A percentile compares a stretch with the other conserved stretches of the same genome.
Evolutionary conservation across 2,329 filamentous ascomycete species (phyloP).

Genomic region (Ophiocordyceps camponoti-saundersi): DNA sequence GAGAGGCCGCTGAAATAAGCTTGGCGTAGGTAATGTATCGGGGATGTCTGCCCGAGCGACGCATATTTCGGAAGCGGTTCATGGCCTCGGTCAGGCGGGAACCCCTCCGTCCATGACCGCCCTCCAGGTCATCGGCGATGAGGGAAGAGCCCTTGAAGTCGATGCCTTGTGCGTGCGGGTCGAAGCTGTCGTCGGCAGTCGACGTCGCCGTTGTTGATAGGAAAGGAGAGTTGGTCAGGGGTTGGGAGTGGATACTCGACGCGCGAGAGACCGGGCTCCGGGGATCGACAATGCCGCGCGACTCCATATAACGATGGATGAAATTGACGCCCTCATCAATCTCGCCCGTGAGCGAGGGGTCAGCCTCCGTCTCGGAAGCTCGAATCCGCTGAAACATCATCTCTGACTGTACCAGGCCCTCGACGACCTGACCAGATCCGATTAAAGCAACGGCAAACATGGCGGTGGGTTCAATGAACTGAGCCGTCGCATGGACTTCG

Average conservation of each 20-base stretch:
- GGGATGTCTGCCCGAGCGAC: constrained; percentile 76
- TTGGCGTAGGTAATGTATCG: constrained; percentile 96
- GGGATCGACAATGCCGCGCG: constrained; percentile 35
- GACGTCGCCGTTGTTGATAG: constrained; percentile 38
- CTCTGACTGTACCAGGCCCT: constrained; percentile 63
- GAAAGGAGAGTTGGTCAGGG: constrained; percentile 27
- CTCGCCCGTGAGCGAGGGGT: constrained; percentile 51
- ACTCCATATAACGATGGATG: constrained; percentile 40
- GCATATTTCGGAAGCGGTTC: constrained; percentile 78
- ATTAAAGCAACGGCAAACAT: constrained; percentile 87
- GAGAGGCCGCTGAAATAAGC: constrained; percentile 77
- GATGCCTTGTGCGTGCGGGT: constrained; percentile 78
- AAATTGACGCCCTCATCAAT: constrained; percentile 76
- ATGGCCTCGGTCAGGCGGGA: constrained; percentile 67
- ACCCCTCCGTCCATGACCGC: constrained; percentile 53
- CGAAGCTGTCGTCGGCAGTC: constrained; percentile 64
- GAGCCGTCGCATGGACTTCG: constrained; percentile 38
- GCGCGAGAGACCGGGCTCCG: constrained; percentile 31
- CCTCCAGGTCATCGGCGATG: constrained; percentile 82
- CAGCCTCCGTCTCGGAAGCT: constrained; percentile 31
- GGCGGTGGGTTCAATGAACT: constrained; percentile 70
- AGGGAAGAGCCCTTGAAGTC: constrained; percentile 87
- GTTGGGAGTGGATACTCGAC: constrained; percentile 25
- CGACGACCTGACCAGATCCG: constrained; percentile 67
- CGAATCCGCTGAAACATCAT: constrained; percentile 78